Evolutionary conservation across 805 yeast species (phyloP), one percentile per base, ranked within the genome.

Genomic region (Wickerhamomyces alni): DNA sequence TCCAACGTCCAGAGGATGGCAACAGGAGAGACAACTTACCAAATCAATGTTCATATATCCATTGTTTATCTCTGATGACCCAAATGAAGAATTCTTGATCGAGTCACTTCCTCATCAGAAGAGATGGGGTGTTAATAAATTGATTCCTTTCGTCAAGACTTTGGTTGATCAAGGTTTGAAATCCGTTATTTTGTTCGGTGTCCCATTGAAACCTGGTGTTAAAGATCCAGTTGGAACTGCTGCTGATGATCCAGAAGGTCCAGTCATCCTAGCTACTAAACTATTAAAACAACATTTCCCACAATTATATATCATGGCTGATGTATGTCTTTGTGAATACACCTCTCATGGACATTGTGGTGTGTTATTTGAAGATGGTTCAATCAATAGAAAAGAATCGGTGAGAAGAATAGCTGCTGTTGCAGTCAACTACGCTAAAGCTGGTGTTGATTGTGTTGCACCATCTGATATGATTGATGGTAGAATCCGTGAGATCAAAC

Each of bases 271-370:
- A 45, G 84, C 91, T 17, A 81, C 85, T 52, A 82, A 79, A 55
- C 69, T 75, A 2, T 70, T 93, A 40, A 72, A 72, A 44, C 46
- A 62, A 33, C 63, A 74, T 13, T 89, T 85, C 66, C 98, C 99
- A 5, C 82, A 77, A 21, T 71, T 93, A 43, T 91, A 81, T 60
- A 77, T 93, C 47, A 78, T 88, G 74, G 85, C 96, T 57, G 99
- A 93, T 58, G 97, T 91, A 19, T 93, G 99, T 63, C 67, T 93
- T 38, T 93, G 99, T 68, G 99, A 93, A 64, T 93, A 87, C 63
- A 93, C 99, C 8, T 74, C 82, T 40, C 98, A 93, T 55, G 99
- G 99, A n/a, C 99, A 93, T 61, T 93, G 99, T 66, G 99, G 99
- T 30, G 72, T 88, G 13, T 70, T 93, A 38, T 72, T 81, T 45